phyloP scores from a whole-genome alignment of 805 yeast genomes.

The Saturnispora bothae region DNA sequence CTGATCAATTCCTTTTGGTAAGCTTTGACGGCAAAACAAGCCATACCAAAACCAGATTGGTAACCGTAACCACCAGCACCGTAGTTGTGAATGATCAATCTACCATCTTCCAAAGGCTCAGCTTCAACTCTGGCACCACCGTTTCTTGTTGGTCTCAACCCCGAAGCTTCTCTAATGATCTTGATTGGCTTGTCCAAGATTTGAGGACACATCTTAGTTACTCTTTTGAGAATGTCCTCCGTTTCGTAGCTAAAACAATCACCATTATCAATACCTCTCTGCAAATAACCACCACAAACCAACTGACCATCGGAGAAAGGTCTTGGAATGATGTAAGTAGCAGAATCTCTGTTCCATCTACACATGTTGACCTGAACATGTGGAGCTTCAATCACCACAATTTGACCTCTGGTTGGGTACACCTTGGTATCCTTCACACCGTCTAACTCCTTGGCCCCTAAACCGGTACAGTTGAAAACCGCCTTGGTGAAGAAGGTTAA shows the following conservation, averaged over 20 bases:
- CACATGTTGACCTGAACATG: conserved; percentile 48
- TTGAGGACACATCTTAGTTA: conserved; percentile 41
- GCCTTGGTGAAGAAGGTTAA: conserved; percentile 26
- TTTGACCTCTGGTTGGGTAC: conserved; percentile 75
- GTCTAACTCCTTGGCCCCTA: conserved; percentile 52
- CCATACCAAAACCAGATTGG: conserved; percentile 59
- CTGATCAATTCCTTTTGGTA: conserved; percentile 15
- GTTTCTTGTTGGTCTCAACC: conserved; percentile 63
- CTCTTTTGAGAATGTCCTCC: conserved; percentile 49
- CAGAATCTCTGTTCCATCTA: conserved; percentile 48
- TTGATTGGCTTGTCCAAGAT: conserved; percentile 36
- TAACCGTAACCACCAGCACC: conserved; percentile 63
- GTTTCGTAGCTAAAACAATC: conserved; percentile 50
- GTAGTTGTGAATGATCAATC: conserved; percentile 54
- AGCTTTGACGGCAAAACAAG: conserved; percentile 34
- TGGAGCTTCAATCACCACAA: conserved; percentile 61
- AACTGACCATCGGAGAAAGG: conserved; percentile 57
- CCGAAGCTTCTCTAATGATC: conserved; percentile 57
- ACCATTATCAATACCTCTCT: conserved; percentile 49
- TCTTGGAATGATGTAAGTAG: conserved; percentile 66
- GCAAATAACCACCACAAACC: conserved; percentile 67
- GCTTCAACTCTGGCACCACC: conserved; percentile 68
- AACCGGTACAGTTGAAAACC: conserved; percentile 71
- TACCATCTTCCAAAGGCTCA: conserved; percentile 31
- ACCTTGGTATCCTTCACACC: conserved; percentile 55